Evolutionary conservation across 1,284 basidiomycete species (phyloP), one percentile per base, ranked within the genome.

Genomic region (Peniophora sp.): DNA sequence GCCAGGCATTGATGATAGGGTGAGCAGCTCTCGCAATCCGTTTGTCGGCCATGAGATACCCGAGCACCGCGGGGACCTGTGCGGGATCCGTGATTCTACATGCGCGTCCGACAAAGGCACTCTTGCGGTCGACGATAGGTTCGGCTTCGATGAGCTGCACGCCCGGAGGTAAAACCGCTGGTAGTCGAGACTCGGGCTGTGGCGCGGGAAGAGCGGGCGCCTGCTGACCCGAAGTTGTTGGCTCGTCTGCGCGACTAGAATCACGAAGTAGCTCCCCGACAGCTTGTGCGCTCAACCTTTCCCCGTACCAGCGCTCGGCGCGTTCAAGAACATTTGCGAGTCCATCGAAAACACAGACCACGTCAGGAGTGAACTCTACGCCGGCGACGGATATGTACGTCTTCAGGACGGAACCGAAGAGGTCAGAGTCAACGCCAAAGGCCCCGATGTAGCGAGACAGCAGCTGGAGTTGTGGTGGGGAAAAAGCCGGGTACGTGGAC

Each of bases 1-100:
- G 73, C 87, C 88, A 96, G 34, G 92, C 92, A 59, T 92, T 88
- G 49, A 96, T 95, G 35, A 89, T 78, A 3, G 92, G 92, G 69
- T 95, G 92, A 0, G 91, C 83, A 0, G 92, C 92, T 22, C 88
- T 77, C 25, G 85, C 72, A 63, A 89, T 82, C 44, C 79, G 77
- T 50, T 81, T 69, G 63, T 95, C 91, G 3, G 79, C 75, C 71
- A 89, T 74, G 19, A 95, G 67, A 61, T 88, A 75, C 3, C 81
- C 72, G 17, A 96, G 69, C 36, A 95, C 78, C 2, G 81, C 57
- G 11, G 88, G 82, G 12, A 92, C 84, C 71, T 93, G 80, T 9
- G 80, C 76, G 2, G 89, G 89, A 66, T 92, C 74, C 2, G 81
- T 78, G 61, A 96, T 85, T 36, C 71, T 72, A 63, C 89, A 91